Evolutionary conservation across 192 early-diverging fungal genomes (phyloP), one percentile per base, ranked within the genome.

Genomic region (Rhizoclosmatium globosum): DNA sequence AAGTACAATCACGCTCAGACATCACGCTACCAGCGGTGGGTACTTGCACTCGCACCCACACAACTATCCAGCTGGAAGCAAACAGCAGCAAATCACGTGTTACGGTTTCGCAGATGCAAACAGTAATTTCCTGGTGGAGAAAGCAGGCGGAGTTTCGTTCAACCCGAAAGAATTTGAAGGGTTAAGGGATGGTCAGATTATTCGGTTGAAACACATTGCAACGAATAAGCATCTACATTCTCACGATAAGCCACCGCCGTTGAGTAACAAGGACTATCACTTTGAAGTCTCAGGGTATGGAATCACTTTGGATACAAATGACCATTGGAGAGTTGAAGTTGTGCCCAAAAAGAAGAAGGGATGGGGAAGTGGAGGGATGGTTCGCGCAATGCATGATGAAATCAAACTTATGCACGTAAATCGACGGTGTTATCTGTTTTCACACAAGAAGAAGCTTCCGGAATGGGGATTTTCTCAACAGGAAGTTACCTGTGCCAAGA

Each of bases 401-500:
- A 87, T 97, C 77, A 85, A 92, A 68, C 85, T 99, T 31, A 81
- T 94, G n/a, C 94, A 96, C 75, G 86, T 89, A 56, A 89, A 92
- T 43, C 90, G 92, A 9, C 89, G 91, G 11, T 95, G 95, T 70
- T 84, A 88, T 38, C 68, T 99, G 71, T 94, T 92, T 80, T 94
- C 96, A 11, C 93, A 93, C 47, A 56, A 79, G 47, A 69, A 88
- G 15, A 83, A 87, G 59, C 88, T 98, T 42, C 97, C 97, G 4
- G 90, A 92, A n/a, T 99, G 97, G 97, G 53, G 80, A 21, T 94
- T 92, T 79, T 84, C 82, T 57, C 95, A 96, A 81, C 89, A 95
- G 74, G 97, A 99, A 77, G 92, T 99, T 38, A 95, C 93, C 66
- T 96, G 97, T 48, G 95, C 96, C 77, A 93, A 93, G 77, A 94